Conservation (phyloP, 2,329 filamentous ascomycete genomes). For the Ophiostoma piceae region DNA sequence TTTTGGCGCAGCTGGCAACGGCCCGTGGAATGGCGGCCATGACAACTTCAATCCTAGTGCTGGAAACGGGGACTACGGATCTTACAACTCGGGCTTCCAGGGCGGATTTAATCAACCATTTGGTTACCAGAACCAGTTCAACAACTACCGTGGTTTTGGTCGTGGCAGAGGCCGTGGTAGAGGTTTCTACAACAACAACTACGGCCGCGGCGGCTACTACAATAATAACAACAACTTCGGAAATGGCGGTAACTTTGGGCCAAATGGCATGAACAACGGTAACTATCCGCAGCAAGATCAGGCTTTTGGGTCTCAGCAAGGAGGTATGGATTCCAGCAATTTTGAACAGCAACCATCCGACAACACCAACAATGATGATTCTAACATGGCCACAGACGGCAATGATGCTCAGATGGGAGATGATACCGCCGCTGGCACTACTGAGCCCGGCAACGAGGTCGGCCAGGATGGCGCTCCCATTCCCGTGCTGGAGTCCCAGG, state of each 20-base stretch:
- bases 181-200: conserved; percentile 51
- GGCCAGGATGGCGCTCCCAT: conserved; percentile 1
- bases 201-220: conserved; percentile 52
- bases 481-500: conserved; percentile 7
- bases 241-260: conserved; percentile 24
- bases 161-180: conserved; percentile 61
- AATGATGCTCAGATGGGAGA: background rate
- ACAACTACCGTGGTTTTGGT: conserved; percentile 70
- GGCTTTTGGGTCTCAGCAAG: conserved; percentile 16
- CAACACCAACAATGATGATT: background rate
- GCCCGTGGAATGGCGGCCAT: conserved; percentile 73
- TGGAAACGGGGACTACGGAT: conserved; percentile 74
- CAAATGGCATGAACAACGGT: conserved; percentile 14
- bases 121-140: conserved; percentile 68
- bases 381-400: conserved; percentile 10
- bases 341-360: background rate
- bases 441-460: background rate
- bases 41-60: conserved; percentile 87
- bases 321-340: background rate
- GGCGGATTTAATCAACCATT: conserved; percentile 76
- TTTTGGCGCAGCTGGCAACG: conserved; percentile 67
- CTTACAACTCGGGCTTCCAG: conserved; percentile 70
- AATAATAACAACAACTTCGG: conserved; percentile 36
- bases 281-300: conserved; percentile 17
- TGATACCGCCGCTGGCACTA: background rate